These are phyloP conservation scores for Tagetes patula DNA, from an alignment of 129 eudicot species.

Conservation along the genomic window DNA sequence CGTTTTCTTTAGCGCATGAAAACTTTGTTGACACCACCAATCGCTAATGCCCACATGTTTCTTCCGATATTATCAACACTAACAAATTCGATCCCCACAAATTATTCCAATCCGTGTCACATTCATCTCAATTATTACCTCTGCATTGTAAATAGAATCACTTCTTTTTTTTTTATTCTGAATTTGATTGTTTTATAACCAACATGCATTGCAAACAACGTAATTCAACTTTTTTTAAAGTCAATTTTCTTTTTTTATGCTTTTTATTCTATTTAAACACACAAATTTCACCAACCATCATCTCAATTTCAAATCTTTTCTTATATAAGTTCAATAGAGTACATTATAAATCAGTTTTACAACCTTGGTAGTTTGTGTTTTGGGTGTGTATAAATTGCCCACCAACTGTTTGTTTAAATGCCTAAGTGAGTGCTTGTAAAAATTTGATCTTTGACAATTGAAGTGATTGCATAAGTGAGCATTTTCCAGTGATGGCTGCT, in stretches of 20 bases:
- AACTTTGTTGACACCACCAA: conserved; percentile 17
- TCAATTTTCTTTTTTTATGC: background rate
- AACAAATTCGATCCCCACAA: conserved; percentile 4
- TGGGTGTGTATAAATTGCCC: background rate
- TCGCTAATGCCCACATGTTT: conserved; percentile 13
- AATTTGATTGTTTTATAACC: conserved; percentile 13
- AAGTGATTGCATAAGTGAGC: background rate
- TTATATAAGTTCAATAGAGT: too few relatives aligned
- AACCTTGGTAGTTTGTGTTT: too few relatives aligned
- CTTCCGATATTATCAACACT: conserved; percentile 25
- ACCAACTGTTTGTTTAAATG: conserved; percentile 18
- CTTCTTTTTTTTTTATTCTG: conserved; percentile 12
- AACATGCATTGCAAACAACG: conserved; percentile 28
- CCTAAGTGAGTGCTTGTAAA: conserved; percentile 13
- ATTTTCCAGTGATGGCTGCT: conserved; percentile 24
- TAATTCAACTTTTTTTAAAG: conserved; percentile 6
- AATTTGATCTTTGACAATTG: background rate
- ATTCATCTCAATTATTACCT: conserved; percentile 28
- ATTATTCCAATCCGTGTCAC: conserved; percentile 31
- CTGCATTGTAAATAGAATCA: conserved; percentile 17
- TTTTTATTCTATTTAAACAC: conserved; percentile 26
- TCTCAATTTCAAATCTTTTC: conserved; percentile 12
- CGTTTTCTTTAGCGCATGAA: conserved; percentile 17
- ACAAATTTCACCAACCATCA: conserved; percentile 13
- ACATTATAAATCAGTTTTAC: too few relatives aligned